These are phyloP conservation scores for Paecilomyces formosus DNA, from an alignment of 2,329 filamentous ascomycete genomes.

Conservation along the genomic window DNA sequence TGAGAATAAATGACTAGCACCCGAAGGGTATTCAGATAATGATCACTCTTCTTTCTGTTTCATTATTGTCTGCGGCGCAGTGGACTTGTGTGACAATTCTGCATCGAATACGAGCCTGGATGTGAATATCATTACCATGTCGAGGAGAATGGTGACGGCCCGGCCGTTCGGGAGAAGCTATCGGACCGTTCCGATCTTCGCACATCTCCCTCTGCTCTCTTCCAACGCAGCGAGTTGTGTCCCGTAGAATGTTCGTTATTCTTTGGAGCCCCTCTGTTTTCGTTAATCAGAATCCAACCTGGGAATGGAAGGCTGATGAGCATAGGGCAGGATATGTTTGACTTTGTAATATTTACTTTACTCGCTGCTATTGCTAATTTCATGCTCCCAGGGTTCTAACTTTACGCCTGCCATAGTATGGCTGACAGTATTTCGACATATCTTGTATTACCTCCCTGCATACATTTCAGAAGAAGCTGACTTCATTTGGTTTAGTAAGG, in stretches of 20 bases:
- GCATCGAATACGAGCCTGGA: not conserved
- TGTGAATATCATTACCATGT: not conserved
- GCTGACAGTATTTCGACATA: not conserved
- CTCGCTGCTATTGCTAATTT: not conserved
- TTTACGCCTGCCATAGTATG: not conserved
- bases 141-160: not conserved
- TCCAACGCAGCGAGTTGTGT: not conserved
- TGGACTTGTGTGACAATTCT: not conserved
- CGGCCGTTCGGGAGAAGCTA: not conserved
- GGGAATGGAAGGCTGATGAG: not conserved
- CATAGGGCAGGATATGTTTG: not conserved
- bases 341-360: not conserved
- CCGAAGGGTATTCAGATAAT: not conserved
- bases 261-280: not conserved
- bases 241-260: not conserved
- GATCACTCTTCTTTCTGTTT: not conserved
- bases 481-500: not conserved
- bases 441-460: not conserved
- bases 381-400: not conserved
- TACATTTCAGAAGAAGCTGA: not conserved
- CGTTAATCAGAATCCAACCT: not conserved
- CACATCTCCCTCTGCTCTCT: not conserved
- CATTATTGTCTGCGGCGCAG: not conserved
- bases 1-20: not conserved
- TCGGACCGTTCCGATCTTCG: not conserved